These are phyloP conservation scores for Leishmania mexicana DNA, from an alignment of 208 protist genomes.

Conservation along the genomic window DNA sequence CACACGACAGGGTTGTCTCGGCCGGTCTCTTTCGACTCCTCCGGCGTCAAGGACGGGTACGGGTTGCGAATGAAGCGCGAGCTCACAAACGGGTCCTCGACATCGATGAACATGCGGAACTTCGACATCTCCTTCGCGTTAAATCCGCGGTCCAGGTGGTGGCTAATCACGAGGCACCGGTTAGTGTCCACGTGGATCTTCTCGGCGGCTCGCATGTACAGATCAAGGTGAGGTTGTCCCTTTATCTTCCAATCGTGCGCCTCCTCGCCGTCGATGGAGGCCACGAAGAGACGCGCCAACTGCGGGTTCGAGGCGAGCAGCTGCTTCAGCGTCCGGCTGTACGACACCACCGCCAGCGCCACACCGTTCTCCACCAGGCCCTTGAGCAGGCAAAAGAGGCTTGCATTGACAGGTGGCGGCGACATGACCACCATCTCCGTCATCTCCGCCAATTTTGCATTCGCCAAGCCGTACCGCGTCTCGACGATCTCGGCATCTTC, in stretches of 20 bases:
- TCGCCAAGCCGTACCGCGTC: slow-evolving; percentile 88
- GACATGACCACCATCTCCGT: slow-evolving; percentile 63
- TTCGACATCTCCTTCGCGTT: slow-evolving; percentile 52
- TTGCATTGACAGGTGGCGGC: slow-evolving; percentile 54
- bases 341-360: slow-evolving; percentile 78
- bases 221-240: slow-evolving; percentile 79
- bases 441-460: slow-evolving; percentile 91
- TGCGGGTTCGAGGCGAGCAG: slow-evolving; percentile 62
- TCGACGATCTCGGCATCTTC: slow-evolving; percentile 91
- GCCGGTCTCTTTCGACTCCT: slow-evolving; percentile 21
- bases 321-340: slow-evolving; percentile 72
- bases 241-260: slow-evolving; percentile 76
- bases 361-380: slow-evolving; percentile 64
- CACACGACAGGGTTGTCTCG: slow-evolving; percentile 68
- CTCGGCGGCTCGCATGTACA: slow-evolving; percentile 75
- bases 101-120: slow-evolving; percentile 91
- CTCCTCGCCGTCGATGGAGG: slow-evolving; percentile 89
- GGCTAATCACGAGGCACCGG: slow-evolving; percentile 78
- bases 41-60: slow-evolving; percentile 54
- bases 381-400: slow-evolving; percentile 59
- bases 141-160: slow-evolving; percentile 83
- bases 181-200: slow-evolving; percentile 85
- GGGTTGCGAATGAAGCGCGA: slow-evolving; percentile 33
- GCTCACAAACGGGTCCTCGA: slow-evolving; percentile 87
- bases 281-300: slow-evolving; percentile 64